Evolutionary conservation across 1,284 basidiomycete species (phyloP).

Genomic region (Sporisorium reilianum): DNA sequence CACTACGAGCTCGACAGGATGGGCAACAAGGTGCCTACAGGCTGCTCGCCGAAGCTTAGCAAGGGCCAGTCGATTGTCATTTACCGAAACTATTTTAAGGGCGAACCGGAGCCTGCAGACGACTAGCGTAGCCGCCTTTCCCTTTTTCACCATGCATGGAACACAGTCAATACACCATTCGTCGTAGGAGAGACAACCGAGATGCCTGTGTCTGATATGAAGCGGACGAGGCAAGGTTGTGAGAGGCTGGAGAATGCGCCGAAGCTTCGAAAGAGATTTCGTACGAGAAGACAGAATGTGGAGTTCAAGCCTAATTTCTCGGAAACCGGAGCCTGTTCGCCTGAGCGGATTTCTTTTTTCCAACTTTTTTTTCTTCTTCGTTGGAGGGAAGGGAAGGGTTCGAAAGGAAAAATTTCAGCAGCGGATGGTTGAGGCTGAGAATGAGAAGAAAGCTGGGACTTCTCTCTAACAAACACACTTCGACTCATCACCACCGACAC

Average conservation of each 20-base stretch:
- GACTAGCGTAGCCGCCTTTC: slow-evolving; percentile 28
- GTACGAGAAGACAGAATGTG: slow-evolving; percentile 1
- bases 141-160: not conserved
- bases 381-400: not conserved
- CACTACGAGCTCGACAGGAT: slow-evolving; percentile 35
- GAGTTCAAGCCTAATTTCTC: not conserved
- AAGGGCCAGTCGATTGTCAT: slow-evolving; percentile 44
- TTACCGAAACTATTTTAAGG: slow-evolving; percentile 50
- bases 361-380: not conserved
- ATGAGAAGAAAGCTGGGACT: slow-evolving; percentile 4
- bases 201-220: not conserved
- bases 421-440: not conserved
- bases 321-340: not conserved
- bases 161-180: not conserved
- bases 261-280: not conserved
- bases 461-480: no score
- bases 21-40: slow-evolving; percentile 43
- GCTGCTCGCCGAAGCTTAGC: slow-evolving; percentile 42
- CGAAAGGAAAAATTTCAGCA: slow-evolving; percentile 2
- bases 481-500: not conserved
- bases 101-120: slow-evolving; percentile 43
- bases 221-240: not conserved
- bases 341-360: not conserved
- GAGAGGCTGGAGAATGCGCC: not conserved
- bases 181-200: not conserved